Percentiles rank a stretch among this genome's conserved stretches.
Evolutionary conservation across 768 basidiomycete genomes (phyloP).

Genomic region (Inosperma sp.): DNA sequence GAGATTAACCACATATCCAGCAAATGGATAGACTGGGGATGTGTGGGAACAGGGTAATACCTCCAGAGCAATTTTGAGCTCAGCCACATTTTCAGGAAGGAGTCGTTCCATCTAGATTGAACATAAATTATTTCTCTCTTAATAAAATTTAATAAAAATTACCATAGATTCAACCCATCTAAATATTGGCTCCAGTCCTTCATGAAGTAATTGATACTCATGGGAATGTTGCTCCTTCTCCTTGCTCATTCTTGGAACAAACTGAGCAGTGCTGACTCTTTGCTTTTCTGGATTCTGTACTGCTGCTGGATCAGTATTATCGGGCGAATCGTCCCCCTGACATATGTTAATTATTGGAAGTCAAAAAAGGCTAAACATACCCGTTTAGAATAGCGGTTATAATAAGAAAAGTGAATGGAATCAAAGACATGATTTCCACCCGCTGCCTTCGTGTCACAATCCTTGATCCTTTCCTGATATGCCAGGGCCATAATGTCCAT

Average conservation of each 20-base stretch:
- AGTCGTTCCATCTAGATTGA: slow-evolving; percentile 3
- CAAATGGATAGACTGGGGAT: slow-evolving; percentile 9
- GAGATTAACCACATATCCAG: slow-evolving; percentile 13
- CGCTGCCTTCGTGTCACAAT: background rate
- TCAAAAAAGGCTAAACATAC: slow-evolving; percentile 1
- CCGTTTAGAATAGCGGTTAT: slow-evolving; percentile 7
- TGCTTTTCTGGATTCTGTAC: background rate
- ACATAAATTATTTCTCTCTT: background rate
- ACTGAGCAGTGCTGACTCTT: slow-evolving; percentile 1
- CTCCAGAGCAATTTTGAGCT: slow-evolving; percentile 1
- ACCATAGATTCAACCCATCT: slow-evolving; percentile 11
- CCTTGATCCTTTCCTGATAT: background rate
- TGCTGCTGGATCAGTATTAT: slow-evolving; percentile 6
- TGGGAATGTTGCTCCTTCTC: slow-evolving; percentile 6
- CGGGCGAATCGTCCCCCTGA: slow-evolving; percentile 3
- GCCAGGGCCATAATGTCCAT: slow-evolving; percentile 2
- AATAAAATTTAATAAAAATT: background rate
- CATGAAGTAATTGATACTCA: background rate
- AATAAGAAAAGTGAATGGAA: slow-evolving; percentile 11
- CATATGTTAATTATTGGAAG: background rate
- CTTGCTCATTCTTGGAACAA: slow-evolving; percentile 1
- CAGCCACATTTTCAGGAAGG: slow-evolving; percentile 8
- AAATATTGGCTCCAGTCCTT: slow-evolving; percentile 7
- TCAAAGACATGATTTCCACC: background rate
- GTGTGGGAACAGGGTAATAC: slow-evolving; percentile 10